phyloP scores from a whole-genome alignment of 805 yeast species.

The Kodamaea kakaduensis region DNA sequence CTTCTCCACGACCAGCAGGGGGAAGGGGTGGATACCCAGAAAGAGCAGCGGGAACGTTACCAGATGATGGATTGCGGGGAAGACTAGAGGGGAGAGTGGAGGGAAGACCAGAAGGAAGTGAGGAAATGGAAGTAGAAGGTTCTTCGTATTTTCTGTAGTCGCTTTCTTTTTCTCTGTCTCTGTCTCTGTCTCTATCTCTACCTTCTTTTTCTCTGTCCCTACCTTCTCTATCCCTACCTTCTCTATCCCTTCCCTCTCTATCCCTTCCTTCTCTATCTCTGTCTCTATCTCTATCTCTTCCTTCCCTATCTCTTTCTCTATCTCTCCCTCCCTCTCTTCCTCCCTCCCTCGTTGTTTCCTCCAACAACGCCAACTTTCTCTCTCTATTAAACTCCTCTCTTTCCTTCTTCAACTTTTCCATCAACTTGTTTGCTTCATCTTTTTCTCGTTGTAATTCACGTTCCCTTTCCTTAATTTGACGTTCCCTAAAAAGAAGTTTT shows the following conservation, averaged over 20 bases:
- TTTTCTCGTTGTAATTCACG: constrained; percentile 5
- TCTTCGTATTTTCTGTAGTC: too few species aligned
- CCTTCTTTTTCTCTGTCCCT: too few species aligned
- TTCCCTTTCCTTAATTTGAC: constrained; percentile 8
- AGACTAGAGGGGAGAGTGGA: background rate
- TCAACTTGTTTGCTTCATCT: constrained; percentile 1
- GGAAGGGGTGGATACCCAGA: background rate
- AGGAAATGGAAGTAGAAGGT: too few species aligned
- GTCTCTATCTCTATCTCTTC: too few species aligned
- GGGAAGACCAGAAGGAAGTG: too few species aligned
- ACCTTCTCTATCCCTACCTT: too few species aligned
- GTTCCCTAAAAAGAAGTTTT: constrained; percentile 5
- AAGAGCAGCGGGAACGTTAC: background rate
- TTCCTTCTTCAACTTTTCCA: constrained; percentile 4
- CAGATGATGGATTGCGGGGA: constrained; percentile 2
- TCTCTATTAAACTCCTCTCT: constrained; percentile 5
- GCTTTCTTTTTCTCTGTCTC: too few species aligned
- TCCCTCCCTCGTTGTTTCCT: constrained; percentile 5
- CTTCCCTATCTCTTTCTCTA: too few species aligned
- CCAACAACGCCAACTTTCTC: constrained; percentile 9
- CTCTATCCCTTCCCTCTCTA: too few species aligned
- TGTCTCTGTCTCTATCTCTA: too few species aligned
- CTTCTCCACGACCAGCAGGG: constrained; percentile 8
- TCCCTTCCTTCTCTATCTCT: too few species aligned
- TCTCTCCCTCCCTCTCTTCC: constrained; percentile 10